phyloP scores from a whole-genome alignment of 1,139 yeast genomes.

The Kurtzmaniella natalensis region DNA sequence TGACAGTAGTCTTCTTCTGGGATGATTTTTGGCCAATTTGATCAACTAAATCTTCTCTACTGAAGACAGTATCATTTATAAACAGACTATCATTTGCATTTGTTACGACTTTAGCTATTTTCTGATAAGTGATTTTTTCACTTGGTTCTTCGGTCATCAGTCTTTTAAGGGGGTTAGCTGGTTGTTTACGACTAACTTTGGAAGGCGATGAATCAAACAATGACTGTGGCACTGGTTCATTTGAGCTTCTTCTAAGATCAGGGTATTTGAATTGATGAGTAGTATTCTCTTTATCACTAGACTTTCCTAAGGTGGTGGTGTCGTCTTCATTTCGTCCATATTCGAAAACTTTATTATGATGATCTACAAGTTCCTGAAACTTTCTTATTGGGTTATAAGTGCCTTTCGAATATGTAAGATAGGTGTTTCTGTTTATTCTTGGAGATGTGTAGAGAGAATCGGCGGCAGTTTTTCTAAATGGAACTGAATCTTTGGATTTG shows the following conservation, averaged over 20 bases:
- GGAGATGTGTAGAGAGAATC: constrained; percentile 11
- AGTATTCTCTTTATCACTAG: neutral
- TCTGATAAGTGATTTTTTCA: constrained; percentile 5
- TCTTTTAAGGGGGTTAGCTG: neutral
- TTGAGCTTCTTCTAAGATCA: constrained; percentile 8
- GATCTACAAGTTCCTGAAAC: neutral
- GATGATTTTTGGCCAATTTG: constrained; percentile 17
- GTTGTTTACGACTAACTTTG: constrained; percentile 7
- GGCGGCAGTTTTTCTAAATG: constrained; percentile 15
- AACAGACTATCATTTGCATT: constrained; percentile 14
- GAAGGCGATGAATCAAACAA: constrained; percentile 10
- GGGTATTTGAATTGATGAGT: neutral
- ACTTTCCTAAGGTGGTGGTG: neutral
- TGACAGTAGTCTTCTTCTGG: constrained; percentile 16
- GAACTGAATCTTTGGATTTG: constrained; percentile 26
- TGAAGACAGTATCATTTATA: constrained; percentile 18
- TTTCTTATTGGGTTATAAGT: neutral
- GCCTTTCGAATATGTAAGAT: neutral
- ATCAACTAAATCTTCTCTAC: constrained; percentile 23
- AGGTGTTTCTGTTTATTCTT: neutral
- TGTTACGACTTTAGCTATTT: constrained; percentile 21
- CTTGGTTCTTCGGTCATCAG: neutral
- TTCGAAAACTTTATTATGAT: too few relatives aligned
- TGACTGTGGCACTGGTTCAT: constrained; percentile 12
- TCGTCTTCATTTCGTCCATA: too few relatives aligned